Evolutionary conservation across 306 rosid genomes (phyloP), one percentile per base, ranked within the genome.

Genomic region (Cicer cuneatum): DNA sequence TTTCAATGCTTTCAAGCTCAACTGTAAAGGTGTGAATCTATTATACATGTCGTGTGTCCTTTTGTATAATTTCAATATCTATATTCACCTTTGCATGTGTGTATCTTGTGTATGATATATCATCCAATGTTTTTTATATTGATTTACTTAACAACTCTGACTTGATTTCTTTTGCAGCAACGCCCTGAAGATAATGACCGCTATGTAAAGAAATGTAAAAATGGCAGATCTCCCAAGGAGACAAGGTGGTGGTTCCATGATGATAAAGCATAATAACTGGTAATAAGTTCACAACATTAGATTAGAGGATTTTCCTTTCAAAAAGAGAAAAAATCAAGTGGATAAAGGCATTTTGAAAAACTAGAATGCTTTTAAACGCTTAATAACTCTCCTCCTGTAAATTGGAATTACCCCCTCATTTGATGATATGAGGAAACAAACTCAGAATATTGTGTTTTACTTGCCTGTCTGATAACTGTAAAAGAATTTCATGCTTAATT

Each of bases 241-340:
- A 95, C 99, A 8, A 92, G 98, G 86, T 95, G 99, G 99, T 95
- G 99, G 99, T 95, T 95, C 89, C 99, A 95, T 80, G 99, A 95
- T 71, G 99, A 95, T 57, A 95, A 95, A 85, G 99, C 92, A 72
- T 95, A 85, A 83, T 41, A 71, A 64, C 61, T 14, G 29, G 65
- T 78, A 66, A 54, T 79, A 66, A 81, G 84, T 75, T 69, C 38
- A 78, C 83, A 80, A 82, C 82, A 56, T 63, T 84, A 86, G 88
- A 76, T 74, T 76, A 82, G 86, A 71, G 80, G 84, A 77, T 82
- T 87, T 59, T 84, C 86, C 84, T 83, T 83, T 69, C 71, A 71
- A 54, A 83, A 83, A 84, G 85, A 72, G 76, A 69, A 78, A 7
- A 66, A 80, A 71, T 74, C 83, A 65, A 74, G 49, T 76, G 86